Conservation (phyloP, 495 filamentous ascomycete genomes). For the Cercophora sp. region DNA sequence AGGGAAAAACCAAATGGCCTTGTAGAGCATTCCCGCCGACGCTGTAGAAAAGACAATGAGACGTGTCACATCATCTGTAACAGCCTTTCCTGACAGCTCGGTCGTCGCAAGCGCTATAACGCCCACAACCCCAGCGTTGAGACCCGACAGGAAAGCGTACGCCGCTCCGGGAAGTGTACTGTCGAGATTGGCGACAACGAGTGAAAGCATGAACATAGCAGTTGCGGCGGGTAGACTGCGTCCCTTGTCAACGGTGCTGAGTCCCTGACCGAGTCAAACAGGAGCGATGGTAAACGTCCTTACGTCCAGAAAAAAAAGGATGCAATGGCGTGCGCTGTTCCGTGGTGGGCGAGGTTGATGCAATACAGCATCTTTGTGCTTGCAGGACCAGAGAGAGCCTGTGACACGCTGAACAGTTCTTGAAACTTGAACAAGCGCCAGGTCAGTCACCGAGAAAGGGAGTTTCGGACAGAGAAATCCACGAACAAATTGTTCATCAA, state of each 20-base stretch:
- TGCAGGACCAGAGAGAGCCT: conserved; percentile 69
- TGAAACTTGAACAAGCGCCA: conserved; percentile 47
- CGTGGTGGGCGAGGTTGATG: conserved; percentile 63
- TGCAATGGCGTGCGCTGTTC: conserved; percentile 56
- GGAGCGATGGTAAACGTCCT: neutral
- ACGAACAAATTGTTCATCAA: conserved; percentile 60
- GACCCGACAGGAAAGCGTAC: conserved; percentile 71
- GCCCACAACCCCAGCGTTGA: conserved; percentile 75
- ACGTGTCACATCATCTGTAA: conserved; percentile 66
- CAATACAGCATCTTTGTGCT: conserved; percentile 80
- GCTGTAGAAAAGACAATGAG: conserved; percentile 65
- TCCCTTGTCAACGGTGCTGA: neutral
- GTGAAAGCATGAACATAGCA: conserved; percentile 68
- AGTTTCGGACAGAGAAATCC: neutral
- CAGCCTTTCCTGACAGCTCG: conserved; percentile 67
- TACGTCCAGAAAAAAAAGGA: conserved; percentile 69
- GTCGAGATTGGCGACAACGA: conserved; percentile 61
- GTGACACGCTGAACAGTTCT: conserved; percentile 75
- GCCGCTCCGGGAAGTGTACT: conserved; percentile 59
- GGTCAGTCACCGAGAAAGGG: neutral
- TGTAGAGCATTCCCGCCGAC: conserved; percentile 68
- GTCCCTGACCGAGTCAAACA: neutral
- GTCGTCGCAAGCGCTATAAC: conserved; percentile 75
- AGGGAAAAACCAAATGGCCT: conserved; percentile 79
- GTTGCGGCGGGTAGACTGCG: conserved; percentile 66